Conservation (phyloP, 805 yeast genomes). For the Candida ortonii region DNA sequence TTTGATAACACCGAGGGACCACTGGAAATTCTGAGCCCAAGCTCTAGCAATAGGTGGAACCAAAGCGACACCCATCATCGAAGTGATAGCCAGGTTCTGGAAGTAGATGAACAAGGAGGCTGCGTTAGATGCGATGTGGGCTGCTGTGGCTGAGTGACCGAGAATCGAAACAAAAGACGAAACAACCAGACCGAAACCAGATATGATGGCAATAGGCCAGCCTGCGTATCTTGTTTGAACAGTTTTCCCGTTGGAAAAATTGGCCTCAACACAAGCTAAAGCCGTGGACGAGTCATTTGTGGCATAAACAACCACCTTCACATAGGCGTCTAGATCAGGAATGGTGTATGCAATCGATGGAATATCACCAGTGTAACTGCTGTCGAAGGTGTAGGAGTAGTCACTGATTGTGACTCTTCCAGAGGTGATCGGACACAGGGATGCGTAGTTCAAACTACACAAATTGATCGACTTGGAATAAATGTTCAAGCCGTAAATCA, state of each 20-base stretch:
- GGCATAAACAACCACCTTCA: constrained; percentile 64
- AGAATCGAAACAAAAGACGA: constrained; percentile 83
- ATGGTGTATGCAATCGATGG: constrained; percentile 86
- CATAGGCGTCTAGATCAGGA: constrained; percentile 94
- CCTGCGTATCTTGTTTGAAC: constrained; percentile 89
- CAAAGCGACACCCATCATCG: constrained; percentile 91
- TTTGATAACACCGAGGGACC: constrained; percentile 91
- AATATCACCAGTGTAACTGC: constrained; percentile 45
- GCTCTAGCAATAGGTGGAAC: constrained; percentile 98
- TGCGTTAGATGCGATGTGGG: constrained; percentile 96
- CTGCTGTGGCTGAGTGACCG: constrained; percentile 90
- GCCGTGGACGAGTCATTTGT: constrained; percentile 44
- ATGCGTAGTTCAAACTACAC: constrained; percentile 53
- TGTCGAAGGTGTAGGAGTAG: constrained; percentile 39
- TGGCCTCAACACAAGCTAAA: constrained; percentile 91
- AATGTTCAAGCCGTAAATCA: constrained; percentile 77
- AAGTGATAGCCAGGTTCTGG: constrained; percentile 86
- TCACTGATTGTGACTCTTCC: constrained; percentile 75
- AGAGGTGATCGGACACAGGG: constrained; percentile 80
- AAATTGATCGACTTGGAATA: constrained; percentile 54
- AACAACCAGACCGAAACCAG: constrained; percentile 83
- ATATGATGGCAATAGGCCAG: constrained; percentile 93
- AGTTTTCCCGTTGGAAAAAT: constrained; percentile 82
- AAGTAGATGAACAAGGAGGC: constrained; percentile 89
- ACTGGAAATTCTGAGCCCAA: constrained; percentile 94